These are phyloP conservation scores for Lycium barbarum DNA, from an alignment of 257 asterid species.

Conservation along the genomic window DNA sequence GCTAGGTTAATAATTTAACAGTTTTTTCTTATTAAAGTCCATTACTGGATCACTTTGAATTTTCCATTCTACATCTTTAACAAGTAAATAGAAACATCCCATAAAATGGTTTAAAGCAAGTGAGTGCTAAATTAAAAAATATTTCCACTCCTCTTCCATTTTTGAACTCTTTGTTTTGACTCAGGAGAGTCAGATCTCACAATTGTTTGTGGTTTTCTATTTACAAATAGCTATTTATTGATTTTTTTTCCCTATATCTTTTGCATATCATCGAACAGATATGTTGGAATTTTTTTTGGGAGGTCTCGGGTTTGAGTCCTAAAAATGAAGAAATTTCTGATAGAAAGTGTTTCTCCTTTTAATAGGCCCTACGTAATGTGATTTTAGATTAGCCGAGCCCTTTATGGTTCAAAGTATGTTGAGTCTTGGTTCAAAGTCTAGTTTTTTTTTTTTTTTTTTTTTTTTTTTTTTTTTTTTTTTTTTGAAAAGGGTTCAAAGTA, in stretches of 20 bases:
- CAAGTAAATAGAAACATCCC: background rate
- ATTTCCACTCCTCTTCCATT: conserved; percentile 5
- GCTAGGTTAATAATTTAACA: background rate
- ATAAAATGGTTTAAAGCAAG: background rate
- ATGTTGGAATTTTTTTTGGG: too few relatives aligned
- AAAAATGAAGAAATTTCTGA: too few relatives aligned
- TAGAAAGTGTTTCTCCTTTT: too few relatives aligned
- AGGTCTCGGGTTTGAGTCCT: too few relatives aligned
- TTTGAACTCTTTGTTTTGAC: background rate
- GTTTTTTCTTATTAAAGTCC: background rate
- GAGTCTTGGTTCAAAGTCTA: too few relatives aligned
- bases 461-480: too few relatives aligned
- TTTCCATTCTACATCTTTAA: background rate
- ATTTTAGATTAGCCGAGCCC: too few relatives aligned
- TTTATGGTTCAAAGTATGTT: too few relatives aligned
- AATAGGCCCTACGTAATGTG: too few relatives aligned
- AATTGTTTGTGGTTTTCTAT: background rate
- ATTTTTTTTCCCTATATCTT: background rate
- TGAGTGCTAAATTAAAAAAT: background rate
- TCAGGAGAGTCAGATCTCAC: conserved; percentile 2
- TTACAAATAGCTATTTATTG: background rate
- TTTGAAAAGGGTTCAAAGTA: too few relatives aligned
- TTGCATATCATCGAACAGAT: background rate
- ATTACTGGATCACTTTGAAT: conserved; percentile 17
- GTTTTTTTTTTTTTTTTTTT: too few relatives aligned